These are phyloP conservation scores for Eugenia klotzschiana DNA, from an alignment of 441 rosid species.

Conservation along the genomic window DNA sequence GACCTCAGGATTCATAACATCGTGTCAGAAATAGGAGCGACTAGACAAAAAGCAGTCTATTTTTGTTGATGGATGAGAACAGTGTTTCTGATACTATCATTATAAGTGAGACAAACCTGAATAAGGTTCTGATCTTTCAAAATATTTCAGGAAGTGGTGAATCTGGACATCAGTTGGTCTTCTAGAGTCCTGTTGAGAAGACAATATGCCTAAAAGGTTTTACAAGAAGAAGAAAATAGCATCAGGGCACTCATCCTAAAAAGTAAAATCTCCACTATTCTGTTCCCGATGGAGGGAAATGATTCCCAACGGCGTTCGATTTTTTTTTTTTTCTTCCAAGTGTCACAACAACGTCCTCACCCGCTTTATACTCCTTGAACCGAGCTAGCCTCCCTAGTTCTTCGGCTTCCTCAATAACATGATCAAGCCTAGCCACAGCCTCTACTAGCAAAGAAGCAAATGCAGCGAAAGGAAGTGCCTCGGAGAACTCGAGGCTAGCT, in stretches of 20 bases:
- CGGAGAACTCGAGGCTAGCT: constrained; percentile 66
- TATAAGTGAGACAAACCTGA: neutral
- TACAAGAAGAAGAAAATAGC: neutral
- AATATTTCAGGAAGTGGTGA: neutral
- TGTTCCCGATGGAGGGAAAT: constrained; percentile 17
- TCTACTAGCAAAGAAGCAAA: constrained; percentile 72
- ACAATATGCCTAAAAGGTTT: neutral
- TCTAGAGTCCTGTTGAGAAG: neutral
- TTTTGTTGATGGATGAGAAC: neutral
- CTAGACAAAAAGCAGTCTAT: neutral
- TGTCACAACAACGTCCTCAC: constrained; percentile 20
- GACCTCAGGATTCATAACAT: neutral
- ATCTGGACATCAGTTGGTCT: neutral
- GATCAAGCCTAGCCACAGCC: constrained; percentile 66
- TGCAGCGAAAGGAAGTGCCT: constrained; percentile 80
- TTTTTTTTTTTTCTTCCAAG: constrained; percentile 21
- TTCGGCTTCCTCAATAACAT: constrained; percentile 59
- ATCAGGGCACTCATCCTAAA: neutral
- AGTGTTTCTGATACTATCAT: neutral
- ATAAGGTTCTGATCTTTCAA: neutral
- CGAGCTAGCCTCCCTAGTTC: constrained; percentile 54
- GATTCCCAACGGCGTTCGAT: constrained; percentile 11
- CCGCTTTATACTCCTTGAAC: constrained; percentile 45
- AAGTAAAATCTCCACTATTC: neutral
- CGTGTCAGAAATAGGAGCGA: neutral